Percentiles rank a stretch among this genome's conserved stretches.
These are phyloP conservation scores for Phlyctochytrium arcticum DNA, from an alignment of 192 early-diverging fungal genomes.

Conservation along the genomic window DNA sequence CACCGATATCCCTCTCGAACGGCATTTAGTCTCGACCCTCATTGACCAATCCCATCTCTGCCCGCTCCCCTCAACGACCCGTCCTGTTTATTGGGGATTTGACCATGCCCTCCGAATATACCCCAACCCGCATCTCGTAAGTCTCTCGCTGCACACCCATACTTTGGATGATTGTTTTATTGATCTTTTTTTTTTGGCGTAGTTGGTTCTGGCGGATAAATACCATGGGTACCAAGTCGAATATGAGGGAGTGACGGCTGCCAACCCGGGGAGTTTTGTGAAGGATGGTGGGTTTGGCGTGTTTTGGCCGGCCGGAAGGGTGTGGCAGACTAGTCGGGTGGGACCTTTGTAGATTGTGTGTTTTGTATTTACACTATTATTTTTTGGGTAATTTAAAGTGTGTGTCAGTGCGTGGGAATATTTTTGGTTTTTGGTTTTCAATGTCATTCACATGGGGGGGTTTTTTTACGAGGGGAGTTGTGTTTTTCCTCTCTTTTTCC, in stretches of 20 bases:
- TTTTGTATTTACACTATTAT: too few species aligned
- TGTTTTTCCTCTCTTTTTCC: too few species aligned
- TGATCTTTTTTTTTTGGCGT: neutral
- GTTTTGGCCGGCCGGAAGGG: too few species aligned
- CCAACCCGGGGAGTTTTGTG: conserved; percentile 77
- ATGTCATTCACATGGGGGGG: too few species aligned
- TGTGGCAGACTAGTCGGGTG: too few species aligned
- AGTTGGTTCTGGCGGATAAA: conserved; percentile 82
- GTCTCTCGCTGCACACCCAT: conserved; percentile 2
- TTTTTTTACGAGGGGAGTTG: too few species aligned
- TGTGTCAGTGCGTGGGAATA: too few species aligned
- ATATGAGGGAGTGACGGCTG: conserved; percentile 71
- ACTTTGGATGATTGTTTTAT: neutral
- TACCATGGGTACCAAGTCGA: conserved; percentile 73
- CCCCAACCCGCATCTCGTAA: conserved; percentile 79
- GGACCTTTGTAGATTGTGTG: too few species aligned
- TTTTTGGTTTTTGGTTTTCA: too few species aligned
- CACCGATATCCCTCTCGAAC: conserved; percentile 10
- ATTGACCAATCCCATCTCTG: conserved; percentile 81
- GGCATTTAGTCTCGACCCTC: conserved; percentile 61
- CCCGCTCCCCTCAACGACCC: conserved; percentile 72
- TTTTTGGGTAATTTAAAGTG: too few species aligned
- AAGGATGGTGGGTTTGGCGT: too few species aligned
- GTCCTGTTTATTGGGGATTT: conserved; percentile 75
- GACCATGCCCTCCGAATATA: conserved; percentile 84